Conservation (phyloP, 169 alveolate genomes). For the Eimeria brunetti region DNA sequence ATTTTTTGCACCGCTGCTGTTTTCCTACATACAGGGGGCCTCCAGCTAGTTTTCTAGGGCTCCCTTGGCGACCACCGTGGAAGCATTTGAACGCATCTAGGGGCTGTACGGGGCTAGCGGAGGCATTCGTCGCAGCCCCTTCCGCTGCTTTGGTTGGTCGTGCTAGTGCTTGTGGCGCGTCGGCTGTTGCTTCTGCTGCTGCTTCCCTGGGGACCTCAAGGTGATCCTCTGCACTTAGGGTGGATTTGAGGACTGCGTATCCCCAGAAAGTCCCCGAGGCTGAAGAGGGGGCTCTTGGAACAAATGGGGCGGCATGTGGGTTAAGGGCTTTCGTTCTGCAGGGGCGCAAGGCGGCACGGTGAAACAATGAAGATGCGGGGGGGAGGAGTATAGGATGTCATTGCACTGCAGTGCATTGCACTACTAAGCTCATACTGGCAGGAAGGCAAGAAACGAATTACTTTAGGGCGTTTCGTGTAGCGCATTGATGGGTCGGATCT, state of each 20-base stretch:
- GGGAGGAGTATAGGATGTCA: neutral
- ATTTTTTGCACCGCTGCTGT: conserved; percentile 10
- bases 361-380: neutral
- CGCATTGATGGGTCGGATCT: neutral
- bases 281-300: conserved; percentile 15
- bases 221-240: neutral
- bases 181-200: neutral
- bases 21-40: neutral
- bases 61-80: neutral
- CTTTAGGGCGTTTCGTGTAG: neutral
- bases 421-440: neutral
- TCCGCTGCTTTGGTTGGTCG: neutral
- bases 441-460: neutral
- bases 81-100: neutral
- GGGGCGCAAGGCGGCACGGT: neutral
- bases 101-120: neutral
- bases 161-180: neutral
- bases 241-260: neutral
- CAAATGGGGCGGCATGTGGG: conserved; percentile 57
- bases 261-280: neutral
- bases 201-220: neutral
- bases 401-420: neutral
- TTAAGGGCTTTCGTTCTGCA: conserved; percentile 45
- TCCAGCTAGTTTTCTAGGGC: neutral
- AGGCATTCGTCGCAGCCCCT: neutral